phyloP scores from a whole-genome alignment of 805 yeast species.

The Lipomyces chichibuensis region DNA sequence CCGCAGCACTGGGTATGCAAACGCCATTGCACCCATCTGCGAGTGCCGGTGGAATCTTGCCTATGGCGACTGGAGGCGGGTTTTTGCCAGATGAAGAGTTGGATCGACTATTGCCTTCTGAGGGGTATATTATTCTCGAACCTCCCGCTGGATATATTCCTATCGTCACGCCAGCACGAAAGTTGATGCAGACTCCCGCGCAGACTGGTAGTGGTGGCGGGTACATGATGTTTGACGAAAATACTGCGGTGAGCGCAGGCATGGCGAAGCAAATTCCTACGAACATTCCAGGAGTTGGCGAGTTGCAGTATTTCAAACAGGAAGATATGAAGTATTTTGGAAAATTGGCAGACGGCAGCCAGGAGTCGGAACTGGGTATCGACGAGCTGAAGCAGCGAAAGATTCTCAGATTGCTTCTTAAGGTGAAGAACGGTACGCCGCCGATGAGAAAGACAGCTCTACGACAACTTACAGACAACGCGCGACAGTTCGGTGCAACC shows the following conservation, averaged over 20 bases:
- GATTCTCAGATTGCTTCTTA: slow-evolving; percentile 65
- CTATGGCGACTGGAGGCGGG: slow-evolving; percentile 12
- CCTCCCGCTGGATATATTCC: slow-evolving; percentile 55
- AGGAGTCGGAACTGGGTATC: slow-evolving; percentile 46
- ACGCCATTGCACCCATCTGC: slow-evolving; percentile 33
- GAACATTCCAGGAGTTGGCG: slow-evolving; percentile 66
- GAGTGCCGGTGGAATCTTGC: slow-evolving; percentile 1
- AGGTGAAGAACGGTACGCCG: slow-evolving; percentile 78
- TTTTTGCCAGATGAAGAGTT: slow-evolving; percentile 52
- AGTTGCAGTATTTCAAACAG: slow-evolving; percentile 68
- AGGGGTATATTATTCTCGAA: slow-evolving; percentile 51
- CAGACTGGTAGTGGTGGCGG: slow-evolving; percentile 36
- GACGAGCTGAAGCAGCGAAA: slow-evolving; percentile 63
- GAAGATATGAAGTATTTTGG: slow-evolving; percentile 75
- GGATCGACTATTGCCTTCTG: slow-evolving; percentile 54
- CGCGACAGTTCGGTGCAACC: slow-evolving; percentile 69
- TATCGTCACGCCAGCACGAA: slow-evolving; percentile 45
- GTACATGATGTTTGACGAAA: slow-evolving; percentile 59
- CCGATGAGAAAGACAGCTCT: slow-evolving; percentile 67
- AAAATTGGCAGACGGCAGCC: slow-evolving; percentile 50
- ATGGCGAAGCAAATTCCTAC: slow-evolving; percentile 45
- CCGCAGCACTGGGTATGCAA: slow-evolving; percentile 37
- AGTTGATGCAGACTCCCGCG: slow-evolving; percentile 41
- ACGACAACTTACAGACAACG: slow-evolving; percentile 65
- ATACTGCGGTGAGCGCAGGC: slow-evolving; percentile 43